Percentiles rank a stretch among this genome's conserved stretches.
phyloP scores from a whole-genome alignment of 305 asterid species.

The Solanum hybrid region DNA sequence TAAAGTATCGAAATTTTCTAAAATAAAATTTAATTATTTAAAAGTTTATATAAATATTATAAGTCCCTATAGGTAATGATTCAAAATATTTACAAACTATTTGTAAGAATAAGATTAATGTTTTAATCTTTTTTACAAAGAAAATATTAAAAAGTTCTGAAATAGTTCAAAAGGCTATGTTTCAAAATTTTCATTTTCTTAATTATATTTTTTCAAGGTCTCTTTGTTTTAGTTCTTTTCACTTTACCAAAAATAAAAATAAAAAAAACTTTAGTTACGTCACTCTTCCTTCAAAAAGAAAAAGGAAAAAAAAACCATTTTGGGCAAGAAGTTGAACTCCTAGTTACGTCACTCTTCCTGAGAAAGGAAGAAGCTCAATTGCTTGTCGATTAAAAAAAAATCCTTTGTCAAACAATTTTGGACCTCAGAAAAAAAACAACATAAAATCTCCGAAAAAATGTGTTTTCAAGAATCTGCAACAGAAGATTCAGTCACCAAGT shows the following conservation, averaged over 20 bases:
- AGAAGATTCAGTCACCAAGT: neutral
- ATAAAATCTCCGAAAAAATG: neutral
- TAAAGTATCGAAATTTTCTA: neutral
- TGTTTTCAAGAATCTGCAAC: neutral
- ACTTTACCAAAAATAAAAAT: too few species aligned
- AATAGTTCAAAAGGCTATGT: too few species aligned
- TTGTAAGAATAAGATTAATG: neutral
- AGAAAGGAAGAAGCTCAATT: neutral
- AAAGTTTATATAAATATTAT: neutral
- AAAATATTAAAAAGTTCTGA: too few species aligned
- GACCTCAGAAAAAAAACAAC: slow-evolving; percentile 13
- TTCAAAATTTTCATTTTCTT: neutral
- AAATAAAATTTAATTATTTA: neutral
- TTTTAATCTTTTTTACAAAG: too few species aligned
- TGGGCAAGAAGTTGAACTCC: neutral
- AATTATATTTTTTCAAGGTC: too few species aligned
- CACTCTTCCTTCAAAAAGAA: neutral
- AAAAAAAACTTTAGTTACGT: neutral
- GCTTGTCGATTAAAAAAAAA: neutral
- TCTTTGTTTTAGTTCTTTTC: too few species aligned
- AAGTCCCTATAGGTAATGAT: neutral
- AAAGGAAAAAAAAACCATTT: neutral
- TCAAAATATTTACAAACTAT: neutral
- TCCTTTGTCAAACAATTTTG: neutral
- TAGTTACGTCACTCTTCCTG: neutral